Evolutionary conservation across 805 yeast species (phyloP), one percentile per base, ranked within the genome.

Genomic region (Saccharomycopsis sp.): DNA sequence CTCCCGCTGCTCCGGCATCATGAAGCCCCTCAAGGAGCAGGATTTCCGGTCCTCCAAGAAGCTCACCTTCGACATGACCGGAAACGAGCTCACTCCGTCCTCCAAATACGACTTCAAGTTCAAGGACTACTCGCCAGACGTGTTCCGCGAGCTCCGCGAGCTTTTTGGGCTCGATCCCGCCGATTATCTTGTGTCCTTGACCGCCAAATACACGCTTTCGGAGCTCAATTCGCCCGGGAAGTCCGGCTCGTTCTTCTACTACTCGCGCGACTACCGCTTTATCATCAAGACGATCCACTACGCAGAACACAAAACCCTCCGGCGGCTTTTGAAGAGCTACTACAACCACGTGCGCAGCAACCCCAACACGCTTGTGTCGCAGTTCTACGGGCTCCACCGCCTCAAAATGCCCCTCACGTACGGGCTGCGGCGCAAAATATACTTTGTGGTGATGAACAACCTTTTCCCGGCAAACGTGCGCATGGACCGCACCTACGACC

Each of bases 161-260:
- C 67, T 82, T 48, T 94, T 95, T 73, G 91, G 91, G 14, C 77
- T 94, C 29, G 98, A 94, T 67, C 97, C 97, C 2, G 98, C 97
- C 0, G 99, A 95, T 70, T 94, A 95, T 70, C 76, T 94, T 57
- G 84, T 92, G 64, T 89, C 97, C 0, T 77, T 94, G 63, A 92
- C 98, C 0, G 92, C 97, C 20, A 91, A 91, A 70, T 92, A 92
- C 67, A 88, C 94, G 62, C 79, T 94, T 44, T 87, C 94, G 24
- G 97, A 92, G 71, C 75, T 91, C 63, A 96, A 92, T 20, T 91
- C 97, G 1, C 97, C 98, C 0, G 99, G 99, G 2, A 94, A 94
- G 70, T 87, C 96, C 66, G 99, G 99, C 0, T 90, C 97, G 0
- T 92, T 92, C 67, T 94, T 94, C 68, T 94, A 94, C 74, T 95